Conservation (phyloP, 768 basidiomycete genomes). For the Lyophyllum shimeji region DNA sequence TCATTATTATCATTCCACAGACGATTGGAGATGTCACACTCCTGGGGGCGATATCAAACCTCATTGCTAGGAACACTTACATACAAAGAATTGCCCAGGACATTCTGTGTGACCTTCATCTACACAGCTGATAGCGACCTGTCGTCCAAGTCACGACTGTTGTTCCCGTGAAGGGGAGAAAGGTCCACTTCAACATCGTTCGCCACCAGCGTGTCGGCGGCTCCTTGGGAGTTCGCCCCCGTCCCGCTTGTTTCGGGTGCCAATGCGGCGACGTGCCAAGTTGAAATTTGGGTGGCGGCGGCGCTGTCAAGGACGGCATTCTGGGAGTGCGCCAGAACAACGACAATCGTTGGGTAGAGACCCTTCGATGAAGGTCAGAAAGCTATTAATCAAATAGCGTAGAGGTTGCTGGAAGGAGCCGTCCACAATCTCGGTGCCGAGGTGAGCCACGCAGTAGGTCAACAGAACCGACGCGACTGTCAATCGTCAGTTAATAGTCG, state of each 20-base stretch:
- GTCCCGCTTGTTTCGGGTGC: neutral
- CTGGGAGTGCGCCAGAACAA: constrained; percentile 8
- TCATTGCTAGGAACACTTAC: too few relatives aligned
- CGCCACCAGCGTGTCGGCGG: too few relatives aligned
- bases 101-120: too few relatives aligned
- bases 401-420: constrained; percentile 6
- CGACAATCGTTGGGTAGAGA: constrained; percentile 6
- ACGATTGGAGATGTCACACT: too few relatives aligned
- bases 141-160: too few relatives aligned
- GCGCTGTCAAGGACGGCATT: constrained; percentile 5
- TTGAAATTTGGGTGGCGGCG: neutral
- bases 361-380: neutral
- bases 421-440: constrained; percentile 7
- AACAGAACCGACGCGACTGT: constrained; percentile 1
- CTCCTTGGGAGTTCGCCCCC: too few relatives aligned
- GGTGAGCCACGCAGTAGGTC: constrained; percentile 6
- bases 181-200: too few relatives aligned
- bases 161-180: too few relatives aligned
- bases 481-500: neutral
- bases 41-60: too few relatives aligned
- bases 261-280: constrained; percentile 1
- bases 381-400: neutral
- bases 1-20: too few relatives aligned
- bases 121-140: too few relatives aligned
- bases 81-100: too few relatives aligned